Conservation (phyloP, 1,284 basidiomycete species). For the Moesziomyces sp. region DNA sequence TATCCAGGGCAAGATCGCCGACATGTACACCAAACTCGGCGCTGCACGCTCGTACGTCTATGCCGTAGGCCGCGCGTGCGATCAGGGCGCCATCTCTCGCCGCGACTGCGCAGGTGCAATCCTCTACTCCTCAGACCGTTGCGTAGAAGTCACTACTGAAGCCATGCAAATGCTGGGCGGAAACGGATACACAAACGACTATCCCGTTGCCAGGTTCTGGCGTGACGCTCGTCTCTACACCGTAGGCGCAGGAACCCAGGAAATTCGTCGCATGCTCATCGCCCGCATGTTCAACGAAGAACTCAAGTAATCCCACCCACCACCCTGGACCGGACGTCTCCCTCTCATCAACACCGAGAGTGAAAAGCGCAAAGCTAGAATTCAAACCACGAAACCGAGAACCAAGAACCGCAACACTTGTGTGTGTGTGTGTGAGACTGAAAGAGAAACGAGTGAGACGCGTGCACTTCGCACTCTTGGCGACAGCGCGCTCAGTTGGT, state of each 20-base stretch:
- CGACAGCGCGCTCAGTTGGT: background rate
- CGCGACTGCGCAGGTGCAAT: conserved; percentile 68
- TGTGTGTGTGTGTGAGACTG: too few relatives aligned
- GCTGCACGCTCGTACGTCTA: conserved; percentile 91
- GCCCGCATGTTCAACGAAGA: conserved; percentile 51
- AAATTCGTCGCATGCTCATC: conserved; percentile 61
- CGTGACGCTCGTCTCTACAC: conserved; percentile 59
- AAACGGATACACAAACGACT: conserved; percentile 56
- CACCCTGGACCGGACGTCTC: too few relatives aligned
- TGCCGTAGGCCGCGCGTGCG: conserved; percentile 73
- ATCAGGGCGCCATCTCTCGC: conserved; percentile 68
- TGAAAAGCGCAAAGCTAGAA: conserved; percentile 1
- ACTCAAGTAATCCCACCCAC: background rate
- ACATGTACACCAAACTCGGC: conserved; percentile 95
- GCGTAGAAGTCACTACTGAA: conserved; percentile 55
- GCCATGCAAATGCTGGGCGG: conserved; percentile 60
- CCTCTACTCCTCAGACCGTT: conserved; percentile 51
- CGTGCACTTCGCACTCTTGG: too few relatives aligned
- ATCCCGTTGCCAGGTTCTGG: conserved; percentile 50
- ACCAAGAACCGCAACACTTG: too few relatives aligned
- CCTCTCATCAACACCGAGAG: too few relatives aligned
- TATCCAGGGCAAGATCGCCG: conserved; percentile 85
- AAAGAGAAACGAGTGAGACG: too few relatives aligned
- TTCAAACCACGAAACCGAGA: background rate
- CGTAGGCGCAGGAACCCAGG: conserved; percentile 62